Conservation (phyloP, 2,329 filamentous ascomycete genomes). For the Neonectria hederae region DNA sequence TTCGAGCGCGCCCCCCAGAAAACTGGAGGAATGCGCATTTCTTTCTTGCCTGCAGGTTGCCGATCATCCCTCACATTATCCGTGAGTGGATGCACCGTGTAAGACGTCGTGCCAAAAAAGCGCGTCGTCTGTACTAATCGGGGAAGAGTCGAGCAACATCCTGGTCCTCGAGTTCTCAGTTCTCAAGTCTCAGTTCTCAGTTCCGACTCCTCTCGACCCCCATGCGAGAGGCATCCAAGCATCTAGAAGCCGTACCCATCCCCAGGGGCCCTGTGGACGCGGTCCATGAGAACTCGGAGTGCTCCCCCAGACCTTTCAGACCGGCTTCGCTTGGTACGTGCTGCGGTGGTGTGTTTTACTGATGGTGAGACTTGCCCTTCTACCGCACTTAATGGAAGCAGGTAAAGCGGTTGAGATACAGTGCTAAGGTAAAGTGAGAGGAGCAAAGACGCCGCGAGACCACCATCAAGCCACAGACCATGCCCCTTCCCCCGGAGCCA, state of each 20-base stretch:
- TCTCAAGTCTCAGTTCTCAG: neutral
- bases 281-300: neutral
- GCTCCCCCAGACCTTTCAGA: neutral
- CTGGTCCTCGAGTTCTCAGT: neutral
- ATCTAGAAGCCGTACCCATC: neutral
- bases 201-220: neutral
- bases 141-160: neutral
- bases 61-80: neutral
- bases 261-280: neutral
- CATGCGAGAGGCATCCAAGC: neutral
- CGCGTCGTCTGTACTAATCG: neutral
- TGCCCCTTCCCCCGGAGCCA: slow-evolving; percentile 1
- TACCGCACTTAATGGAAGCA: neutral
- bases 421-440: slow-evolving; percentile 24
- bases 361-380: slow-evolving; percentile 19
- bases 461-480: neutral
- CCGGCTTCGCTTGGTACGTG: neutral
- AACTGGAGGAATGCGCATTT: neutral
- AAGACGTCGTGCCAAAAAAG: neutral
- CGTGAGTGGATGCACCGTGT: neutral
- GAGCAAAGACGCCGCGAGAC: slow-evolving; percentile 3
- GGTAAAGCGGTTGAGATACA: slow-evolving; percentile 18
- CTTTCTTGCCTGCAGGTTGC: neutral
- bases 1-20: neutral
- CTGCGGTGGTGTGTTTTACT: slow-evolving; percentile 19